Evolutionary conservation across 2,329 filamentous ascomycete genomes (phyloP).

Genomic region (Tolypocladium ovalisporum): DNA sequence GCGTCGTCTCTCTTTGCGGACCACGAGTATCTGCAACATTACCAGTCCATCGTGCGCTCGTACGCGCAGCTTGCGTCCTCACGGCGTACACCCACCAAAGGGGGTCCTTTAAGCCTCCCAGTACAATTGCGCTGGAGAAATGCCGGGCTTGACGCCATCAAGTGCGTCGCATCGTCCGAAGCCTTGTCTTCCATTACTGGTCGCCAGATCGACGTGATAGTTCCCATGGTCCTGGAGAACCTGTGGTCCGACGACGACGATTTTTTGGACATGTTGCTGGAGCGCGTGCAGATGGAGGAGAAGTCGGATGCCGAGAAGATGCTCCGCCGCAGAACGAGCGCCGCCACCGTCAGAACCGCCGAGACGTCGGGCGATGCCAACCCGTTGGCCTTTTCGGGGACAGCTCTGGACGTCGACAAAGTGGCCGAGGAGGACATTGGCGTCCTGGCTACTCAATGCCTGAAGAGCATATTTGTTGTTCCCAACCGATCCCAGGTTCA

Average conservation of each 20-base stretch:
- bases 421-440: slow-evolving; percentile 83
- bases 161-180: slow-evolving; percentile 70
- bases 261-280: slow-evolving; percentile 56
- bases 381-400: slow-evolving; percentile 63
- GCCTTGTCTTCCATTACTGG: slow-evolving; percentile 64
- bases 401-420: slow-evolving; percentile 78
- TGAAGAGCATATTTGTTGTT: slow-evolving; percentile 75
- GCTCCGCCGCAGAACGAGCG: slow-evolving; percentile 61
- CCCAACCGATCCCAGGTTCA: slow-evolving; percentile 77
- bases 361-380: slow-evolving; percentile 55
- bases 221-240: slow-evolving; percentile 81
- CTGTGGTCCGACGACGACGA: slow-evolving; percentile 65
- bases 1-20: slow-evolving; percentile 76
- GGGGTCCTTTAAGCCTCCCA: slow-evolving; percentile 51
- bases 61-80: slow-evolving; percentile 75
- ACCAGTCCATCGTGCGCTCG: slow-evolving; percentile 66
- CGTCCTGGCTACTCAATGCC: slow-evolving; percentile 70
- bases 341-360: slow-evolving; percentile 60
- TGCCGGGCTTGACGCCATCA: slow-evolving; percentile 66
- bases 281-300: slow-evolving; percentile 57
- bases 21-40: slow-evolving; percentile 70
- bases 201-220: slow-evolving; percentile 64
- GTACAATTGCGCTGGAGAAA: slow-evolving; percentile 70
- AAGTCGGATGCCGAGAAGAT: slow-evolving; percentile 55
- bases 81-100: slow-evolving; percentile 38